A percentile compares a stretch with the other conserved stretches of the same genome.
These are phyloP conservation scores for Tylopilus rubrobrunneus DNA, from an alignment of 768 basidiomycete genomes.

Conservation along the genomic window DNA sequence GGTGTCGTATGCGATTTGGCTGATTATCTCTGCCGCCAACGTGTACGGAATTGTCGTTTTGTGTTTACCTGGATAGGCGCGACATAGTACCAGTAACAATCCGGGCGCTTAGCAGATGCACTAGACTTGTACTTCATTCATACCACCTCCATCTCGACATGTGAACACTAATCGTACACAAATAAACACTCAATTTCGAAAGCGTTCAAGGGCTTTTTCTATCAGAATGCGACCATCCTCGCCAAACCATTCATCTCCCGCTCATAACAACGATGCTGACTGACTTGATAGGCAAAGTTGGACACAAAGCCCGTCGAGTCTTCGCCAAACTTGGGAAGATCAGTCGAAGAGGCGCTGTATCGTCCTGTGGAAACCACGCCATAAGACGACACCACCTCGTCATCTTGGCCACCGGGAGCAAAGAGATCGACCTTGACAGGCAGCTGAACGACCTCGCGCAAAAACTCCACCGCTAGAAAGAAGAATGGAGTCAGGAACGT, in stretches of 20 bases:
- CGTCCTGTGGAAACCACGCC: slow-evolving; percentile 62
- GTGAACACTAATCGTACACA: slow-evolving; percentile 11
- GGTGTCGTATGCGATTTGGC: background rate
- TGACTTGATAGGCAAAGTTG: slow-evolving; percentile 59
- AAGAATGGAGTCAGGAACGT: background rate
- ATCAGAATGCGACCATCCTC: slow-evolving; percentile 45
- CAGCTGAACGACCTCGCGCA: slow-evolving; percentile 44
- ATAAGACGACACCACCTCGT: slow-evolving; percentile 49
- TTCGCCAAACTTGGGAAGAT: slow-evolving; percentile 40
- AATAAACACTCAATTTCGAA: background rate
- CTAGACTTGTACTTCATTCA: too few species aligned
- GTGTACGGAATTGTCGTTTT: background rate
- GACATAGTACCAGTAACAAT: background rate
- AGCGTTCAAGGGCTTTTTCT: background rate
- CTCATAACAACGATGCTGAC: slow-evolving; percentile 62
- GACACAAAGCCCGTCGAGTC: slow-evolving; percentile 51
- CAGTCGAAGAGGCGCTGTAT: slow-evolving; percentile 40
- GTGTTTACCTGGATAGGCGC: background rate
- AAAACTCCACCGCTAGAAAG: slow-evolving; percentile 43
- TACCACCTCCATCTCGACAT: background rate
- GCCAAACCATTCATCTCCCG: slow-evolving; percentile 59
- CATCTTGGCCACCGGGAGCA: slow-evolving; percentile 24
- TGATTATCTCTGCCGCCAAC: background rate
- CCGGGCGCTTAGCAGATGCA: background rate
- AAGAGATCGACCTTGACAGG: slow-evolving; percentile 41